Conservation (phyloP, 2,329 filamentous ascomycete species). For the Fusarium sterilihyphosum region DNA sequence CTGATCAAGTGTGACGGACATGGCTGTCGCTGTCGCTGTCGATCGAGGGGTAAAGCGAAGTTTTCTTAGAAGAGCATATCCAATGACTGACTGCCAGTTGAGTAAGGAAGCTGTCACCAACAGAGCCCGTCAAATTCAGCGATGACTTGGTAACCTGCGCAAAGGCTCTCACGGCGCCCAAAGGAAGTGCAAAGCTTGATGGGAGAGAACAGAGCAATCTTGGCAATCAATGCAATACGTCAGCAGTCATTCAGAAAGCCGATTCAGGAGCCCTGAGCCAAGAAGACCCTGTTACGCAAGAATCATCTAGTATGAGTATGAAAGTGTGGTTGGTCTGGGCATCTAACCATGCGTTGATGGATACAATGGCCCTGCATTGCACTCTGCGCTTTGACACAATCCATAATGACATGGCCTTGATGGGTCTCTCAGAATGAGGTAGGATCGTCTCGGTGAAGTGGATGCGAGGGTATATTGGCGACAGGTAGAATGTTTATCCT, state of each 20-base stretch:
- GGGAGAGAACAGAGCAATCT: background rate
- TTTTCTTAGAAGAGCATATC: background rate
- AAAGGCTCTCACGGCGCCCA: background rate
- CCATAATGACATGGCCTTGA: background rate
- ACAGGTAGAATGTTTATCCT: conserved; percentile 12
- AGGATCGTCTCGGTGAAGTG: background rate
- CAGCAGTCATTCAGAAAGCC: background rate
- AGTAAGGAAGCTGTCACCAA: background rate
- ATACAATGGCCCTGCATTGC: background rate
- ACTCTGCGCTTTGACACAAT: background rate
- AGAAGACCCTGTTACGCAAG: background rate
- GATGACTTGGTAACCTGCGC: background rate
- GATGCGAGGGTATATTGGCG: background rate
- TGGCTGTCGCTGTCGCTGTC: conserved; percentile 5
- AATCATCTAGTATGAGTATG: background rate
- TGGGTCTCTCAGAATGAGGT: background rate
- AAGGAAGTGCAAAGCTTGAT: background rate
- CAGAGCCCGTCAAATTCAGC: background rate
- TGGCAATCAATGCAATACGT: background rate
- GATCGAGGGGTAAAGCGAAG: background rate
- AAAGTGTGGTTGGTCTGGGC: background rate
- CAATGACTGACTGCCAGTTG: background rate
- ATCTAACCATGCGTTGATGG: background rate
- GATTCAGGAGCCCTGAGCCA: conserved; percentile 24
- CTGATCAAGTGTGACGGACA: conserved; percentile 26